Evolutionary conservation across 2,329 filamentous ascomycete species (phyloP), one percentile per base, ranked within the genome.

Genomic region (Fusarium drepaniforme): DNA sequence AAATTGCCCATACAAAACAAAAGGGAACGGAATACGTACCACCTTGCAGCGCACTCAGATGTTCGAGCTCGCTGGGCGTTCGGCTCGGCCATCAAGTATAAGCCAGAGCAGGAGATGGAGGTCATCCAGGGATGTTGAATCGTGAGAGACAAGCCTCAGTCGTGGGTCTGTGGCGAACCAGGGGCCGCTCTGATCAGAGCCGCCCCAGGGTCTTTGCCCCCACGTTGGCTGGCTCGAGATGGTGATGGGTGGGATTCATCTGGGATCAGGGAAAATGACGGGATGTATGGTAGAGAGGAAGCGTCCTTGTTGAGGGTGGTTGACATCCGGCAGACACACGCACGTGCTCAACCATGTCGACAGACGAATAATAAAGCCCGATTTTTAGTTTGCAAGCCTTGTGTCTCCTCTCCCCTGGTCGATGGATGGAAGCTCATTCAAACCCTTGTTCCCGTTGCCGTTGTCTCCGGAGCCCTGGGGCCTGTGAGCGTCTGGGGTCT

Each of bases 231-330:
- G 74, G 75, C 38, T 49, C 69, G 62, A 49, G 75, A 70, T 66
- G 70, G 67, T 79, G 77, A 79, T 79, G 77, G 77, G 77, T 78
- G 76, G 77, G 62, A 72, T 75, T 79, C 66, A 44, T 51, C 61
- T 56, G 53, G 56, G 68, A 63, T 66, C 64, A 66, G 66, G 68
- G 69, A 62, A 71, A 67, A 68, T 62, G 58, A 59, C 57, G 58
- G 66, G 56, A 57, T 51, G 63, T 62, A 35, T 51, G 38, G 60
- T 69, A 67, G 65, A 72, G 59, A 35, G 35, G 62, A 59, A 66
- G 64, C 42, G 38, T 37, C 28, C 38, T 62, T 67, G 58, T 64
- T 62, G 56, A 57, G 65, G 28, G 59, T 38, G 58, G 49, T 58
- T 69, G 58, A 62, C 51, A 67, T 72, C 73, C 65, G 57, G 65